Base-by-base conservation (phyloP, 306 rosid genomes). In the Arachis stenosperma region DNA sequence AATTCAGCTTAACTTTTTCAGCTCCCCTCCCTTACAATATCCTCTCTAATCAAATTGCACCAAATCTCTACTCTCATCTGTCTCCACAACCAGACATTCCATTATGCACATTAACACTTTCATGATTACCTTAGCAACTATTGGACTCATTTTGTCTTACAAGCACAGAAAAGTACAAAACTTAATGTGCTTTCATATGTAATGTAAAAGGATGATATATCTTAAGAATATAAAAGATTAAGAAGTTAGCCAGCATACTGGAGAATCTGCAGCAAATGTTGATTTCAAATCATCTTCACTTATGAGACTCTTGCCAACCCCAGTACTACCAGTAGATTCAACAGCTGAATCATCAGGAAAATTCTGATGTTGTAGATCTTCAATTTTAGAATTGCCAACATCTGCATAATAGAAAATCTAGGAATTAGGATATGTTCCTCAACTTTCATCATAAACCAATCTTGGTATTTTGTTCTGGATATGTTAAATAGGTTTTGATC, bases 281-380 rank as follows among this genome's bases (percentile, higher is more conserved):
- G 86, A 83, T 81, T 87, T 91, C 86, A 90, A 72, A 78, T 94
- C 97, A 83, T 94, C 98, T 65, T 91, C 97, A 29, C 75, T 87
- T 81, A 84, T 68, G 71, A 85, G 87, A 87, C 79, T 94, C 85
- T 91, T 94, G 77, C 84, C 88, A 12, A 86, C 74, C 76, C 89
- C 95, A 81, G 87, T 69, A 84, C 79, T 80, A 67, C 81, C 69
- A 51, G 87, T 55, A 77, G 96, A 41, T 44, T 91, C 97, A 4
- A 75, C 59, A 36, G 77, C 75, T 27, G 92, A 72, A 53, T 94
- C 96, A 53, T 94, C 98, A 50, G 86, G 77, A 73, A 84, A 62
- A 85, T 63, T 88, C 61, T 81, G 97, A 43, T 84, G 88, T 61
- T 86, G 98, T 79, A 75, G 92, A 65, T 94, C 98, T 61, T 94